phyloP scores from a whole-genome alignment of 2,329 filamentous ascomycete genomes.

The Colletotrichum karsti region DNA sequence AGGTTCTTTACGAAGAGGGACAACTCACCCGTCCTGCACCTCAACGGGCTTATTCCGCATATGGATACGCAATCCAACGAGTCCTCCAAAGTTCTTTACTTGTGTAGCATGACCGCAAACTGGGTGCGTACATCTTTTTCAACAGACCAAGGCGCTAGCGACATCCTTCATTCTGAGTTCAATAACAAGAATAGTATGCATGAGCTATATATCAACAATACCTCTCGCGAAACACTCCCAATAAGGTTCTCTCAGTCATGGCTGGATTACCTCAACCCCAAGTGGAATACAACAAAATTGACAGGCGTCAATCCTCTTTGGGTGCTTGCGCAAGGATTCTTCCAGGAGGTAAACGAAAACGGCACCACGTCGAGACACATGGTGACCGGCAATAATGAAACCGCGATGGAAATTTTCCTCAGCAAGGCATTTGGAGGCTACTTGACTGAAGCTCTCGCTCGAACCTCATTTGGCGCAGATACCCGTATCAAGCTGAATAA shows the following conservation, averaged over 20 bases:
- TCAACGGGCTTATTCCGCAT: not conserved
- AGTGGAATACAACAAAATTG: too few species aligned
- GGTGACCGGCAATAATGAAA: not conserved
- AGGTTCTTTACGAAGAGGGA: not conserved
- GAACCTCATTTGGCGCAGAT: not conserved
- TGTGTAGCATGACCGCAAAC: not conserved
- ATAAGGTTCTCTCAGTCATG: too few species aligned
- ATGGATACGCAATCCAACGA: too few species aligned
- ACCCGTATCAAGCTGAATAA: not conserved
- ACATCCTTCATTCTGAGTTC: not conserved
- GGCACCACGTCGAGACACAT: too few species aligned
- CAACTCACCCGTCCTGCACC: not conserved
- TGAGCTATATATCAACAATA: not conserved
- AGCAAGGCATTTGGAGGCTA: not conserved
- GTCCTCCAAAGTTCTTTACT: not conserved
- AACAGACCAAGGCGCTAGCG: not conserved
- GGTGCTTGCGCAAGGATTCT: not conserved
- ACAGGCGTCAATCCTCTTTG: too few species aligned
- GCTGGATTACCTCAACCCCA: too few species aligned
- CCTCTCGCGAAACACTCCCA: too few species aligned
- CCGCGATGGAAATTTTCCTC: not conserved
- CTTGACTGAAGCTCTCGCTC: not conserved
- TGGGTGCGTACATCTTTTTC: not conserved
- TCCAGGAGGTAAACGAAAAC: too few species aligned
- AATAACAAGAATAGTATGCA: too few species aligned